These are phyloP conservation scores for Penicillium hesseltinei DNA, from an alignment of 2,329 filamentous ascomycete species.

Conservation along the genomic window DNA sequence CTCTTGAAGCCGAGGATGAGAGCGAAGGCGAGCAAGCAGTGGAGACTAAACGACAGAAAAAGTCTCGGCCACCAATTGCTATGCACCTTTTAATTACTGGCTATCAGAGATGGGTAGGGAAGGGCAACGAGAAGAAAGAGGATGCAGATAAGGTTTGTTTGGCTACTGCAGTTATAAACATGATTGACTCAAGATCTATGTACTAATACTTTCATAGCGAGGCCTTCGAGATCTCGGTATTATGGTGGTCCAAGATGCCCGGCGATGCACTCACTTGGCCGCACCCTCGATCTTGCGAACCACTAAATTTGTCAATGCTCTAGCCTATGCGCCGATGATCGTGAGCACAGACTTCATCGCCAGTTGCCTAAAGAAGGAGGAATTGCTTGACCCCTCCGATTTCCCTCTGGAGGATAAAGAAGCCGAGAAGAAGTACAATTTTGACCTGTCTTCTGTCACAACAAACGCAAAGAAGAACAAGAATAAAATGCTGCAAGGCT, in stretches of 20 bases:
- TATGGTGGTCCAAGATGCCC: conserved; percentile 71
- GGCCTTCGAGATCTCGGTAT: conserved; percentile 82
- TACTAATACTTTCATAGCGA: conserved; percentile 52
- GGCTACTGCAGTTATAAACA: neutral
- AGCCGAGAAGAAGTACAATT: conserved; percentile 68
- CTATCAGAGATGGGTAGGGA: conserved; percentile 76
- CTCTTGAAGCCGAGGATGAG: conserved; percentile 49
- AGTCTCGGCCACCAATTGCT: conserved; percentile 61
- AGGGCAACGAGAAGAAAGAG: conserved; percentile 63
- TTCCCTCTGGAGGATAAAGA: conserved; percentile 69
- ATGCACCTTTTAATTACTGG: conserved; percentile 81
- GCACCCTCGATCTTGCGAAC: conserved; percentile 86
- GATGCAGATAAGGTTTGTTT: conserved; percentile 72
- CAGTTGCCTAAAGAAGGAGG: conserved; percentile 66
- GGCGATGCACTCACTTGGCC: conserved; percentile 78
- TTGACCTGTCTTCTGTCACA: conserved; percentile 68
- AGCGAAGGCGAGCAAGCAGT: conserved; percentile 55
- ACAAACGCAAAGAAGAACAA: conserved; percentile 71
- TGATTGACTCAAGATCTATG: neutral
- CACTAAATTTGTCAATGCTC: conserved; percentile 84
- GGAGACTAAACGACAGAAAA: conserved; percentile 62
- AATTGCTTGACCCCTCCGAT: conserved; percentile 62
- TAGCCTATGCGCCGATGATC: conserved; percentile 76
- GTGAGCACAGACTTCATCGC: conserved; percentile 78
- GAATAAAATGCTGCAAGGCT: conserved; percentile 69